Percentiles rank a stretch among this genome's conserved stretches.
phyloP scores from a whole-genome alignment of 202 grass and related monocot genomes.

The Schoenoplectus tabernaemontani region DNA sequence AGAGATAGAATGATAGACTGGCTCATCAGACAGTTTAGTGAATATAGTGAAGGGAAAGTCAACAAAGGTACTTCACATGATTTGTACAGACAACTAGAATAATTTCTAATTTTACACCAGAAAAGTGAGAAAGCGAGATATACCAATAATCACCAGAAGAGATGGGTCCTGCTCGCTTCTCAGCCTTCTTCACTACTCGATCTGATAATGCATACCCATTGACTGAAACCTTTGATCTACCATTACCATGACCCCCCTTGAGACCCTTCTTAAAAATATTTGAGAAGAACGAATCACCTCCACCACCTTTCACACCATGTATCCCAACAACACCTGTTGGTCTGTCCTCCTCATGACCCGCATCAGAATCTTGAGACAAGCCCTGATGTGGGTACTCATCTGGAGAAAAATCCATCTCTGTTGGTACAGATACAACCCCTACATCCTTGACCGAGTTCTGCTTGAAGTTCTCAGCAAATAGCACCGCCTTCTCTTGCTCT shows the following conservation, averaged over 20 bases:
- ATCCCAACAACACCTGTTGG: background rate
- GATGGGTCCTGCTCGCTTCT: conserved; percentile 71
- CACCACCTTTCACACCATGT: background rate
- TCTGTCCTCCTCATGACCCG: conserved; percentile 30
- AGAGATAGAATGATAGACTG: too few relatives aligned
- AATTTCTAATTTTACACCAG: background rate
- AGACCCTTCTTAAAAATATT: conserved; percentile 90
- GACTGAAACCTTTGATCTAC: conserved; percentile 57
- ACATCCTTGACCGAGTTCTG: conserved; percentile 67
- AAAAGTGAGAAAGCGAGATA: background rate
- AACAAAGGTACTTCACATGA: background rate
- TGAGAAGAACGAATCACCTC: conserved; percentile 54
- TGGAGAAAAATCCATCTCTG: conserved; percentile 46
- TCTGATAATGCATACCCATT: conserved; percentile 75
- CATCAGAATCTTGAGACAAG: conserved; percentile 32
- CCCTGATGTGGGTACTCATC: conserved; percentile 43
- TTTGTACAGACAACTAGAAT: background rate
- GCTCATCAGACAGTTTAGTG: too few relatives aligned
- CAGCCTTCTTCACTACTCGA: conserved; percentile 57
- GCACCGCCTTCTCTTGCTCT: conserved; percentile 66
- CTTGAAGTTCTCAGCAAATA: conserved; percentile 61
- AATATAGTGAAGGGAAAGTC: background rate
- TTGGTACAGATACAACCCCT: conserved; percentile 35
- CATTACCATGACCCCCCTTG: conserved; percentile 41
- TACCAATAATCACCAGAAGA: conserved; percentile 90